phyloP scores from a whole-genome alignment of 768 basidiomycete genomes.

The Mycena rebaudengoi region DNA sequence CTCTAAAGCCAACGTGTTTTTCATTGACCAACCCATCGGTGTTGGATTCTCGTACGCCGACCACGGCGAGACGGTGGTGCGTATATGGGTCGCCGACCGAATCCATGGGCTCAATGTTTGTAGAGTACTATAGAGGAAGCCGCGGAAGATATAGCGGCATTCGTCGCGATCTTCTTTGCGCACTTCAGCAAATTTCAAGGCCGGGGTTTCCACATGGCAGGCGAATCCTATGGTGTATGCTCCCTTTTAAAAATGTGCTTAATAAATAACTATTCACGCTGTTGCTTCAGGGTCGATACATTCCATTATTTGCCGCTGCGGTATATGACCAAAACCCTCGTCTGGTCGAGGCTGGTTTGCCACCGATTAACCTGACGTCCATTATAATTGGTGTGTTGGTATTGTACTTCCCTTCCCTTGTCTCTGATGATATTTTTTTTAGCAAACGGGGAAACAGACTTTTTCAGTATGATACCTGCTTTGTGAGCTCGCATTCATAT shows the following conservation, averaged over 20 bases:
- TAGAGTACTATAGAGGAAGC: slow-evolving; percentile 61
- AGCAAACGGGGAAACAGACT: slow-evolving; percentile 37
- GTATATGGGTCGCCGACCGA: slow-evolving; percentile 41
- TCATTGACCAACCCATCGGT: slow-evolving; percentile 53
- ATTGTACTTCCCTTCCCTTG: neutral
- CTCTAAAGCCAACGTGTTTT: slow-evolving; percentile 55
- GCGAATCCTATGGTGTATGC: slow-evolving; percentile 63
- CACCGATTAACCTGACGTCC: slow-evolving; percentile 58
- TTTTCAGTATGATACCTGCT: slow-evolving; percentile 48
- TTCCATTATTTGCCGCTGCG: slow-evolving; percentile 58
- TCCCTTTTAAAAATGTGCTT: neutral
- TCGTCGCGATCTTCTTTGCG: slow-evolving; percentile 65
- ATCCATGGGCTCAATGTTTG: slow-evolving; percentile 42
- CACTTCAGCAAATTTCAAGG: slow-evolving; percentile 61
- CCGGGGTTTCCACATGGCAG: slow-evolving; percentile 51
- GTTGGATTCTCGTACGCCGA: slow-evolving; percentile 57
- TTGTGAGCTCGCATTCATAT: too few species aligned
- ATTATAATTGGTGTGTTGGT: slow-evolving; percentile 44
- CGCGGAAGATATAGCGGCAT: slow-evolving; percentile 61
- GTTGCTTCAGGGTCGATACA: slow-evolving; percentile 53
- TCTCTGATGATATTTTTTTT: neutral
- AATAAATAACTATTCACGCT: neutral
- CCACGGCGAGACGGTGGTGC: slow-evolving; percentile 31
- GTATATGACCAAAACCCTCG: slow-evolving; percentile 57
- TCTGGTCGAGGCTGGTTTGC: slow-evolving; percentile 51